Evolutionary conservation across 202 grass and related monocot genomes (phyloP).

Genomic region (Panicum virgatum): DNA sequence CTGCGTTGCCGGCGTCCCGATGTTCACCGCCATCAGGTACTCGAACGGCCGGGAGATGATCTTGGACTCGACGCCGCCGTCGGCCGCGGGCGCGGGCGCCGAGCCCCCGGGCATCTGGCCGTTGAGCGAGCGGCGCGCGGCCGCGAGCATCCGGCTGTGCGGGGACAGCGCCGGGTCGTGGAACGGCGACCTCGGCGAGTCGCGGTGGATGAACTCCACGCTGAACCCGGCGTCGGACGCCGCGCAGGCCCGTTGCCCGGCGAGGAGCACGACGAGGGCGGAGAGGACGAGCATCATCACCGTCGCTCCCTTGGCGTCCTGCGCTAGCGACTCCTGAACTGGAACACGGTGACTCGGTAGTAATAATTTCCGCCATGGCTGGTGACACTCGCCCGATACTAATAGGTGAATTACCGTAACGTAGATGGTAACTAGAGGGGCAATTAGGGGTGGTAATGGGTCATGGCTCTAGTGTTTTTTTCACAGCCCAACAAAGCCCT

Average conservation of each 20-base stretch:
- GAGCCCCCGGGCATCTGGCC: neutral
- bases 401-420: conserved; percentile 16
- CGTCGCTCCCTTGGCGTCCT: conserved; percentile 20
- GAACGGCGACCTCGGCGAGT: conserved; percentile 61
- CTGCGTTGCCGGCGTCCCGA: conserved; percentile 53
- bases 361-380: neutral
- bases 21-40: conserved; percentile 57
- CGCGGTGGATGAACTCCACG: conserved; percentile 68
- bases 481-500: too few relatives aligned
- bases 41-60: conserved; percentile 42
- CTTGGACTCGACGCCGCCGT: conserved; percentile 30
- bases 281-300: neutral
- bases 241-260: neutral
- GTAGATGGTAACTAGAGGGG: conserved; percentile 25
- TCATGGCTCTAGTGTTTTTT: too few relatives aligned
- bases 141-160: conserved; percentile 33
- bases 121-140: conserved; percentile 39
- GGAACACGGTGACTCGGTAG: too few relatives aligned
- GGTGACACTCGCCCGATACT: neutral
- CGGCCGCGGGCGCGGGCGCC: neutral
- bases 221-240: conserved; percentile 42
- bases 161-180: conserved; percentile 33
- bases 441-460: too few relatives aligned
- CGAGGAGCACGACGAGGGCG: conserved; percentile 7
- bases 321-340: neutral